Conservation (phyloP, 2,329 filamentous ascomycete species). For the Trichoderma sp. region DNA sequence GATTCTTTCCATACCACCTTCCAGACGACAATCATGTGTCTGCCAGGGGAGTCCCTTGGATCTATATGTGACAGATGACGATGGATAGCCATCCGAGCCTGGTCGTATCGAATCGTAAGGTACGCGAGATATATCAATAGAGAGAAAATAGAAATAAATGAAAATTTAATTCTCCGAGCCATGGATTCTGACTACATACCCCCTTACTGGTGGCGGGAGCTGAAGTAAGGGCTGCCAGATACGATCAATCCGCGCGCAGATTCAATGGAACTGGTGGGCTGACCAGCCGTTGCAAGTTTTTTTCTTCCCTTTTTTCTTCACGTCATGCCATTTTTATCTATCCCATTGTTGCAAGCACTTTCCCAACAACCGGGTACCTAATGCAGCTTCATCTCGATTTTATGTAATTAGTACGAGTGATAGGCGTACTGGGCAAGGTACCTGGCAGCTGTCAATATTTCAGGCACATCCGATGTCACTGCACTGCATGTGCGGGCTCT, state of each 20-base stretch:
- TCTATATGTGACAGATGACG: neutral
- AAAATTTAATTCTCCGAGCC: neutral
- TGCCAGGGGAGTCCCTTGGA: neutral
- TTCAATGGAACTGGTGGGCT: neutral
- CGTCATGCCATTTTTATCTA: neutral
- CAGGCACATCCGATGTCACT: neutral
- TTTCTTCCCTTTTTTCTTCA: neutral
- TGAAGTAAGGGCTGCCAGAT: neutral
- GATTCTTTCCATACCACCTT: neutral
- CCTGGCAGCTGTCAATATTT: neutral
- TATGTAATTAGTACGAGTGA: neutral
- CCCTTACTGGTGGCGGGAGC: neutral
- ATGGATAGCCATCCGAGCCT: neutral
- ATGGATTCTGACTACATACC: neutral
- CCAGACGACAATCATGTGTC: neutral
- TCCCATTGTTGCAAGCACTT: neutral
- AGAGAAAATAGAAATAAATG: neutral
- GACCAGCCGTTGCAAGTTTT: neutral
- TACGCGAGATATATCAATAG: neutral
- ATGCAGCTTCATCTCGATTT: neutral
- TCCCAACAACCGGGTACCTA: neutral
- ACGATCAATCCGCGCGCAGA: neutral
- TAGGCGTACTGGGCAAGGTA: neutral
- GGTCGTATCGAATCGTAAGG: neutral
- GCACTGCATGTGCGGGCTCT: neutral